Evolutionary conservation across 1,139 yeast genomes (phyloP), one percentile per base, ranked within the genome.

Genomic region (Kodamaea plutei): DNA sequence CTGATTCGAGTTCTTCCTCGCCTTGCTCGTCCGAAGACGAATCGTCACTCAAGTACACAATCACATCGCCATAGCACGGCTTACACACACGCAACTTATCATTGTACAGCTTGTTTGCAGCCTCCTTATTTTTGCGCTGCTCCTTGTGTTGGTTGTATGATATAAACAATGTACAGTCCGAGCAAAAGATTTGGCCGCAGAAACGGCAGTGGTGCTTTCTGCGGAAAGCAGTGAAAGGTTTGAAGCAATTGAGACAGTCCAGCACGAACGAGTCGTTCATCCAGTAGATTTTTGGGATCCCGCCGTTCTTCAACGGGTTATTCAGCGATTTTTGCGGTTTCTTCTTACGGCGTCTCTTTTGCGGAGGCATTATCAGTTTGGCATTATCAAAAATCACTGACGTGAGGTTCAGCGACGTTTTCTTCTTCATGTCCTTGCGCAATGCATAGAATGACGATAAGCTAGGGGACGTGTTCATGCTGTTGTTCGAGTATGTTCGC

Each of bases 151-250:
- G 78, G 24, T 75, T 77, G 24, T 94, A 95, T 2, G 87, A 73
- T 8, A 88, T 77, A 42, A 87, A 72, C 3, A 76, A 61, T 0
- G 96, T 88, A 54, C 98, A 91, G n/a, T 73, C 71, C 19, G 85
- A 73, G 55, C 98, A 91, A 50, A 88, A 91, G 25, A 91, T 91
- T 54, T 89, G 96, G 2, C 97, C 97, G 58, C 98, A 91, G 30
- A 89, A 79, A 30, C 98, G 65, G 50, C 98, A 91, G 55, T 91
- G 98, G 53, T 91, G 98, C 44, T 85, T 84, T 43, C 98, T 68
- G 50, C 96, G 64, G 57, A 89, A 91, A 0, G 80, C 76, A 0
- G 84, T 76, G 50, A 85, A 85, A 0, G 78, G 73, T 35, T 76
- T 71, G 31, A 82, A 81, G 49, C 95, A 85, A 21, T 79, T 71